A percentile compares a stretch with the other conserved stretches of the same genome.
These are phyloP conservation scores for Clonostachys solani DNA, from an alignment of 2,329 filamentous ascomycete genomes.

Conservation along the genomic window DNA sequence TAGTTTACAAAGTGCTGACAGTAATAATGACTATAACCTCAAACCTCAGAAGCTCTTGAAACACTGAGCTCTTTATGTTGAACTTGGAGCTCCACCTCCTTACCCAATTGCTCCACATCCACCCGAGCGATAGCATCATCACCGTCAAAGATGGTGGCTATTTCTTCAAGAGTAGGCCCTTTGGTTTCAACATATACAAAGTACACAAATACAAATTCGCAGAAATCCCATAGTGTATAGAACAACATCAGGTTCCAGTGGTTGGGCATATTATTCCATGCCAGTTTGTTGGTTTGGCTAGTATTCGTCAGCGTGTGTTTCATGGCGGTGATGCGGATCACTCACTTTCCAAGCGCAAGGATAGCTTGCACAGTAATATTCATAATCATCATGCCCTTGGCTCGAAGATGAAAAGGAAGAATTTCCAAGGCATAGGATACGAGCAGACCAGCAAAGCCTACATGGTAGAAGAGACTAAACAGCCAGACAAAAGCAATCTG, in stretches of 20 bases:
- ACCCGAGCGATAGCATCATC: constrained; percentile 20
- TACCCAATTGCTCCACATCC: too few species aligned
- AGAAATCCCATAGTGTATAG: constrained; percentile 1
- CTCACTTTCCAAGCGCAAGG: constrained; percentile 7
- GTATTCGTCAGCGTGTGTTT: constrained; percentile 35
- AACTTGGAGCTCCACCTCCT: too few species aligned
- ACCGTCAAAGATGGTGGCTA: constrained; percentile 64
- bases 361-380: constrained; percentile 8
- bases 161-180: constrained; percentile 64
- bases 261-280: constrained; percentile 8
- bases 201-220: constrained; percentile 57
- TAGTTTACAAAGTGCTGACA: too few species aligned
- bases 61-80: too few species aligned
- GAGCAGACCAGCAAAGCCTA: constrained; percentile 15
- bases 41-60: too few species aligned
- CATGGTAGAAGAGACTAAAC: constrained; percentile 23
- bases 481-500: constrained; percentile 47
- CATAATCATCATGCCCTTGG: constrained; percentile 17
- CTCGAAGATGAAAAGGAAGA: constrained; percentile 14
- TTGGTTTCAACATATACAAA: constrained; percentile 68
- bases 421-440: constrained; percentile 16
- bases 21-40: too few species aligned
- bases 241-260: constrained; percentile 4
- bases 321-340: constrained; percentile 14
- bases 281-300: constrained; percentile 9